A percentile compares a stretch with the other conserved stretches of the same genome.
These are phyloP conservation scores for Fusarium redolens DNA, from an alignment of 2,329 filamentous ascomycete genomes.

Conservation along the genomic window DNA sequence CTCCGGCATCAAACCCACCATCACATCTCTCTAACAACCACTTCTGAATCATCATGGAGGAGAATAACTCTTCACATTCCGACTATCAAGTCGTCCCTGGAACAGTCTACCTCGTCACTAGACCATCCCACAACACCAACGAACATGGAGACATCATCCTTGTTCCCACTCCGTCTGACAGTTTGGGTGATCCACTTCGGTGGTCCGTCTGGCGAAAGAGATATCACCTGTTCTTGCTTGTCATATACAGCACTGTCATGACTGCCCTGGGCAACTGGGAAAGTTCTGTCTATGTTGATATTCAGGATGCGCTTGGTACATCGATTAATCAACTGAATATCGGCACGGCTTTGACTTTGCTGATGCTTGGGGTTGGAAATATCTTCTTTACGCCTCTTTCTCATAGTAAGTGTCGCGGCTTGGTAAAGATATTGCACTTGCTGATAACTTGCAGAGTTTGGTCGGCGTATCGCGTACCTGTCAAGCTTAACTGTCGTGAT, in stretches of 20 bases:
- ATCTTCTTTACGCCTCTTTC: not conserved
- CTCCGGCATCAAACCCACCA: not conserved
- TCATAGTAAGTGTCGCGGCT: not conserved
- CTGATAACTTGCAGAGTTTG: not conserved
- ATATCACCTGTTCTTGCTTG: not conserved
- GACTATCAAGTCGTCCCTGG: not conserved
- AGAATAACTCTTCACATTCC: not conserved
- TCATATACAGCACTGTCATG: not conserved
- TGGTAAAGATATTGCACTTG: not conserved
- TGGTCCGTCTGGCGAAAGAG: not conserved
- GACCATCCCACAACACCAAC: not conserved
- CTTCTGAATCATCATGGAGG: not conserved
- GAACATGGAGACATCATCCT: not conserved
- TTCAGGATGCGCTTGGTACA: not conserved
- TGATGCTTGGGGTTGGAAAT: not conserved
- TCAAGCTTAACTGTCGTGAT: not conserved
- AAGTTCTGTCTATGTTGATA: not conserved
- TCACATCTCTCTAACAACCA: too few species aligned
- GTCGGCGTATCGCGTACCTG: not conserved
- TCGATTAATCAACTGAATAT: not conserved
- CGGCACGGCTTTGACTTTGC: not conserved
- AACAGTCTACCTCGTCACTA: not conserved
- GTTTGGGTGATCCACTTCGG: not conserved
- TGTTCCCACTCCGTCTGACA: not conserved
- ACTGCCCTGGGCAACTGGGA: not conserved